These are phyloP conservation scores for Neopestalotiopsis sp. DNA, from an alignment of 2,329 filamentous ascomycete species.

Conservation along the genomic window DNA sequence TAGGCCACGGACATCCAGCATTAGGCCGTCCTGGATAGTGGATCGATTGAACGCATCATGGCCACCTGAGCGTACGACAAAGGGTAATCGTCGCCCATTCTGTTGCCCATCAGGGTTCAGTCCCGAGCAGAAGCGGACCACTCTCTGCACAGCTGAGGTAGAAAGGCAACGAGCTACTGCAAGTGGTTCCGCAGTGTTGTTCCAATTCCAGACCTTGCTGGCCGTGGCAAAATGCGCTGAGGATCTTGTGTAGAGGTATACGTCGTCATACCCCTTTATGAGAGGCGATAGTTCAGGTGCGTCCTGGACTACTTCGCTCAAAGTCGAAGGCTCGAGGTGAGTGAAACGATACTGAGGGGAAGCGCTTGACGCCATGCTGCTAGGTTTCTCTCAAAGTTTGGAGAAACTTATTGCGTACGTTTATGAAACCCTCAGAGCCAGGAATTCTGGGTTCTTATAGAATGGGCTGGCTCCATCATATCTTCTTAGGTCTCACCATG, in stretches of 20 bases:
- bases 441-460: background rate
- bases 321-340: background rate
- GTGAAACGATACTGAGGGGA: background rate
- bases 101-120: background rate
- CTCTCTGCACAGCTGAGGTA: background rate
- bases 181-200: background rate
- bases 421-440: background rate
- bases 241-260: background rate
- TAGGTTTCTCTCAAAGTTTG: background rate
- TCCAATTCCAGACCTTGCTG: constrained; percentile 1
- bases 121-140: background rate
- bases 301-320: background rate
- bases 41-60: background rate
- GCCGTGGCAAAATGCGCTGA: background rate
- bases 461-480: background rate
- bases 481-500: background rate
- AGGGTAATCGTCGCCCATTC: background rate
- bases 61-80: background rate
- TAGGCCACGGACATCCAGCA: background rate
- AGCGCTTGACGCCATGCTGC: background rate
- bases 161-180: constrained; percentile 2
- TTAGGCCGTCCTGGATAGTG: background rate
- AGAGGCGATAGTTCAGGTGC: background rate
- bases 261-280: background rate
- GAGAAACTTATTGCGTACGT: background rate